Conservation (phyloP, 1,284 basidiomycete species). For the Sanghuangporus weigelae region DNA sequence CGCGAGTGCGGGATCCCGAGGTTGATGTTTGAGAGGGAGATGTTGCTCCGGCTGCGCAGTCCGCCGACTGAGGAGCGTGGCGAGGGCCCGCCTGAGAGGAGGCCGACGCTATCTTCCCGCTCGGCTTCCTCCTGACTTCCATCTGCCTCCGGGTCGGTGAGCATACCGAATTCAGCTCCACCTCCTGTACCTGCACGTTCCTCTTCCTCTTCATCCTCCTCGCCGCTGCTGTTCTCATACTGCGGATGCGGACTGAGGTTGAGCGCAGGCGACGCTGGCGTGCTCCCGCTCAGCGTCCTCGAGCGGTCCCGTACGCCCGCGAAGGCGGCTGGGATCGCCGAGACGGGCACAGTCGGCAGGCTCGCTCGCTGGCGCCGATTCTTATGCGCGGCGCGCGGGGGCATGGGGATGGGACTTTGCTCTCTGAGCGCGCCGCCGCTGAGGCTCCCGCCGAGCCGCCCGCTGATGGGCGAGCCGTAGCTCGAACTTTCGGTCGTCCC, state of each 20-base stretch:
- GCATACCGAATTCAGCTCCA: constrained; percentile 29
- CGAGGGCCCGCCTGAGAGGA: constrained; percentile 47
- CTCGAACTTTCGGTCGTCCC: constrained; percentile 9
- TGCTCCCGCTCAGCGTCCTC: constrained; percentile 15
- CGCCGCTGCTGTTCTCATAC: constrained; percentile 29
- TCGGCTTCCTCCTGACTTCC: constrained; percentile 57
- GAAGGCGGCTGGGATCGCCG: background rate
- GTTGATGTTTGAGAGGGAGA: constrained; percentile 13
- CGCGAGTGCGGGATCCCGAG: constrained; percentile 8
- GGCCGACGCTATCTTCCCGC: constrained; percentile 64
- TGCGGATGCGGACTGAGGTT: constrained; percentile 20
- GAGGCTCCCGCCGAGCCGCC: constrained; percentile 16
- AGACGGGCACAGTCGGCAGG: constrained; percentile 18
- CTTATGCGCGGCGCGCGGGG: constrained; percentile 48
- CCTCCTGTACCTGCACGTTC: constrained; percentile 11
- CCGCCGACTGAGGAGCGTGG: constrained; percentile 52
- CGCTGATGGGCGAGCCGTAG: constrained; percentile 28
- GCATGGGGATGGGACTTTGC: constrained; percentile 58
- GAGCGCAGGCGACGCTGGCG: background rate
- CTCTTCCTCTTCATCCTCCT: constrained; percentile 31
- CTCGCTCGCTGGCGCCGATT: constrained; percentile 1
- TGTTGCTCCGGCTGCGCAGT: constrained; percentile 31
- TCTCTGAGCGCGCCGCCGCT: constrained; percentile 5
- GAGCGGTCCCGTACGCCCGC: constrained; percentile 9
- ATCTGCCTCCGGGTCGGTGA: constrained; percentile 49